A percentile compares a stretch with the other conserved stretches of the same genome.
These are phyloP conservation scores for Globisporangium takayamanum DNA, from an alignment of 352 stramenopile species.

Conservation along the genomic window DNA sequence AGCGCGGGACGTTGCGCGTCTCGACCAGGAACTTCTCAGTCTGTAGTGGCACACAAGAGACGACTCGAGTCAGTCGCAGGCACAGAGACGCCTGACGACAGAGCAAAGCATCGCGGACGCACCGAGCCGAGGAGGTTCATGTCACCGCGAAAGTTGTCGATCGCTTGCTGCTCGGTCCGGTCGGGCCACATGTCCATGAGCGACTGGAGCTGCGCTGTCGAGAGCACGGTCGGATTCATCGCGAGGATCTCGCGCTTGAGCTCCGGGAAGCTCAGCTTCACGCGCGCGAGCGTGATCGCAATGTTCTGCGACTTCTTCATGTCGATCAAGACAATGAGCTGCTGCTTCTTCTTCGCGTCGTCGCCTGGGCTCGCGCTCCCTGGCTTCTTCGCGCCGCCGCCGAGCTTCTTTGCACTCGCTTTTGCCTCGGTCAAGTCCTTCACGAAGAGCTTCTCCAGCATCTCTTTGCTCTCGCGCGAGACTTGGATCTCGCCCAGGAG, in stretches of 20 bases:
- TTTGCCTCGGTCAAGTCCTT: constrained; percentile 32
- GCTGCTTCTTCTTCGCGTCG: constrained; percentile 44
- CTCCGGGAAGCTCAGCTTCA: constrained; percentile 65
- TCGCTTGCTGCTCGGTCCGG: constrained; percentile 58
- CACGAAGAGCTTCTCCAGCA: constrained; percentile 77
- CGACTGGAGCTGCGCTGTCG: constrained; percentile 66
- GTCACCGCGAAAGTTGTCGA: constrained; percentile 63
- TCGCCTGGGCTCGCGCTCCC: constrained; percentile 18
- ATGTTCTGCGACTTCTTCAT: constrained; percentile 89
- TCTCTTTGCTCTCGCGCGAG: constrained; percentile 59
- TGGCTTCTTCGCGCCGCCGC: constrained; percentile 13
- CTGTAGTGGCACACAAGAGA: constrained; percentile 6
- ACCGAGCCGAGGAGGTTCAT: constrained; percentile 46
- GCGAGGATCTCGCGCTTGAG: constrained; percentile 68
- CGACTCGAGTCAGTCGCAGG: background rate
- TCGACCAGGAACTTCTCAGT: constrained; percentile 79
- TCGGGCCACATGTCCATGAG: constrained; percentile 86
- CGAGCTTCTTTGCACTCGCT: constrained; percentile 38
- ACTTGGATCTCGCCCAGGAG: constrained; percentile 38
- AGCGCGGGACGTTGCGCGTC: constrained; percentile 57
- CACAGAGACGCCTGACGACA: background rate
- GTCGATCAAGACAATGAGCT: constrained; percentile 73
- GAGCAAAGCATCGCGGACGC: background rate
- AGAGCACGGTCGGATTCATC: constrained; percentile 73
- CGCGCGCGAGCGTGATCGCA: constrained; percentile 69